Evolutionary conservation across 2,329 filamentous ascomycete species (phyloP).

Genomic region (Trematosphaeria pertusa): DNA sequence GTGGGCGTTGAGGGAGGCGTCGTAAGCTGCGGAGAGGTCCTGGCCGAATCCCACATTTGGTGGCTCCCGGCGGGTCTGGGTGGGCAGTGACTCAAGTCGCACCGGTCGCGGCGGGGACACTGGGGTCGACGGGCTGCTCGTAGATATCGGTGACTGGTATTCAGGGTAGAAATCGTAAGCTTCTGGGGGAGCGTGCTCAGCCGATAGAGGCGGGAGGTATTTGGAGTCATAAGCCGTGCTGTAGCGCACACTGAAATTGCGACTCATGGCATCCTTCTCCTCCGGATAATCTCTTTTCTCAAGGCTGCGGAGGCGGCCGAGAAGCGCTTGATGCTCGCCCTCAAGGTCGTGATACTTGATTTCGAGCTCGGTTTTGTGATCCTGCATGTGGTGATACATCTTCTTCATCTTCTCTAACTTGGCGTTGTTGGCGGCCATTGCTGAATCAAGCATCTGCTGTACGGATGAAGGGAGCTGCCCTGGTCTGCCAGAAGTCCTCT

Average conservation of each 20-base stretch:
- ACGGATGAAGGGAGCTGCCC: constrained; percentile 49
- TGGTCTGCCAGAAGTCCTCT: constrained; percentile 32
- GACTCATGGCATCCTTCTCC: constrained; percentile 26
- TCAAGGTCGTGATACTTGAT: constrained; percentile 53
- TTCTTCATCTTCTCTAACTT: constrained; percentile 60
- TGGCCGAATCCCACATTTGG: constrained; percentile 27
- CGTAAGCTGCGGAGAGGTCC: constrained; percentile 38
- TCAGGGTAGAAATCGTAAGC: constrained; percentile 40
- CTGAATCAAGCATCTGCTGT: constrained; percentile 57
- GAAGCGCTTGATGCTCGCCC: constrained; percentile 37
- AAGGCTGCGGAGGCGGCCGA: constrained; percentile 31
- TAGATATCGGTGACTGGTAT: constrained; percentile 37
- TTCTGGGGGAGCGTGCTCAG: constrained; percentile 24
- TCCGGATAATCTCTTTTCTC: constrained; percentile 20
- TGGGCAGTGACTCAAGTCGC: constrained; percentile 36
- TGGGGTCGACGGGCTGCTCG: constrained; percentile 26
- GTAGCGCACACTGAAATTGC: constrained; percentile 35
- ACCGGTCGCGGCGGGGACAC: constrained; percentile 31
- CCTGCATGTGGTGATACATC: constrained; percentile 58
- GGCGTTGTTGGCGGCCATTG: constrained; percentile 55
- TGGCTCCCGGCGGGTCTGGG: constrained; percentile 25
- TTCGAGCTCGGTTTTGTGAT: constrained; percentile 59
- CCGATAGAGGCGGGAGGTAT: constrained; percentile 32
- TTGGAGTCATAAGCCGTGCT: constrained; percentile 28
- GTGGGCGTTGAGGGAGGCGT: constrained; percentile 38